A percentile compares a stretch with the other conserved stretches of the same genome.
phyloP scores from a whole-genome alignment of 106 monocot species.

The Dendrobium officinale region DNA sequence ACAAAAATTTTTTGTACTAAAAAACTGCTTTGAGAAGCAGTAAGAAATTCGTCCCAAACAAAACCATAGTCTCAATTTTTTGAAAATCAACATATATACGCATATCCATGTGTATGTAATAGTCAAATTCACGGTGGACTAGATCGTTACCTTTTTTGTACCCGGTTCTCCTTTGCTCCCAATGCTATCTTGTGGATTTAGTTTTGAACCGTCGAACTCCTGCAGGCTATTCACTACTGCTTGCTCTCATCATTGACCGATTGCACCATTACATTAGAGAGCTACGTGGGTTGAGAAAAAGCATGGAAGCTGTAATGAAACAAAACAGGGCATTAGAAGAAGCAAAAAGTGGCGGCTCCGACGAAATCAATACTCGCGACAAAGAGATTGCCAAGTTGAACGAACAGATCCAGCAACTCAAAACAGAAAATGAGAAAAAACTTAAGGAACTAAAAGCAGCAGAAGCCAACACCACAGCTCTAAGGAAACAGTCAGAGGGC shows the following conservation, averaged over 20 bases:
- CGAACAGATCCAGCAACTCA: conserved; percentile 30
- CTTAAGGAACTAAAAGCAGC: conserved; percentile 40
- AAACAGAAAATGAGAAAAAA: conserved; percentile 22
- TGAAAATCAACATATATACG: too few relatives aligned
- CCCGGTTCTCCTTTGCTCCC: too few relatives aligned
- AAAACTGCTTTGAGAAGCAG: too few relatives aligned
- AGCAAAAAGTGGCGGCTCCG: conserved; percentile 33
- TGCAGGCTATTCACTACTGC: conserved; percentile 74
- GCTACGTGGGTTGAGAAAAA: conserved; percentile 47
- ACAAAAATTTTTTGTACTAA: too few relatives aligned
- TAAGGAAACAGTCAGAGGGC: conserved; percentile 71
- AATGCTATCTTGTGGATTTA: not conserved
- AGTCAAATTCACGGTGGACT: too few relatives aligned
- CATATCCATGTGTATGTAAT: too few relatives aligned
- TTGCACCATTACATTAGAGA: conserved; percentile 84
- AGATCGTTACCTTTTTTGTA: too few relatives aligned
- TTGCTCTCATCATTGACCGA: conserved; percentile 71
- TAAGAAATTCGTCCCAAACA: too few relatives aligned
- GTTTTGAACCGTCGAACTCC: not conserved
- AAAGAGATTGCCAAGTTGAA: conserved; percentile 44
- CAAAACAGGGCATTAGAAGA: conserved; percentile 65
- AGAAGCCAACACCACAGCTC: conserved; percentile 43
- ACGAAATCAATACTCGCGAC: conserved; percentile 33
- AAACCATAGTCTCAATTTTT: too few relatives aligned
- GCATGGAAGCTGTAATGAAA: conserved; percentile 54